A percentile compares a stretch with the other conserved stretches of the same genome.
phyloP scores from a whole-genome alignment of 1,284 basidiomycete species.

The Meira miltonrushii region DNA sequence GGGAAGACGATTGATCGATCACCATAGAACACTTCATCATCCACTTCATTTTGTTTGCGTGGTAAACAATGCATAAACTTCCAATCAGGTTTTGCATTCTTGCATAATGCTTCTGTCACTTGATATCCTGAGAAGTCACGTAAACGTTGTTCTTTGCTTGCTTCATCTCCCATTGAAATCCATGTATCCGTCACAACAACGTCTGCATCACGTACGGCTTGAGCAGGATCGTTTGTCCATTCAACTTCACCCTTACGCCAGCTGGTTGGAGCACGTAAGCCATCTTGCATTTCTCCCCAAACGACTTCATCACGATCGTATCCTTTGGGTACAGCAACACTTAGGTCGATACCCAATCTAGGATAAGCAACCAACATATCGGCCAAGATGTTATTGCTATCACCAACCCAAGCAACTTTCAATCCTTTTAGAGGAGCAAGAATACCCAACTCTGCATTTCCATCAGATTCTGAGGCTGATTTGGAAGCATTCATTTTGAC shows the following conservation, averaged over 20 bases:
- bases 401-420: slow-evolving; percentile 75
- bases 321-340: slow-evolving; percentile 73
- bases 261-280: slow-evolving; percentile 50
- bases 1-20: slow-evolving; percentile 49
- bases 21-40: slow-evolving; percentile 50
- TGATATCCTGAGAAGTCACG: slow-evolving; percentile 88
- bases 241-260: slow-evolving; percentile 57
- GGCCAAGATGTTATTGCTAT: slow-evolving; percentile 91
- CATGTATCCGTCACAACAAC: slow-evolving; percentile 70
- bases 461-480: neutral
- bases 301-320: slow-evolving; percentile 76
- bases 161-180: slow-evolving; percentile 98
- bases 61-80: slow-evolving; percentile 95
- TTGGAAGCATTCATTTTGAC: slow-evolving; percentile 9
- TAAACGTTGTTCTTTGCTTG: slow-evolving; percentile 81
- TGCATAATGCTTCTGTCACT: slow-evolving; percentile 67
- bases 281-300: slow-evolving; percentile 56
- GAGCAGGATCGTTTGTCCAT: slow-evolving; percentile 73
- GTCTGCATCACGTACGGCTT: slow-evolving; percentile 83
- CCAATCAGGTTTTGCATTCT: slow-evolving; percentile 79
- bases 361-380: slow-evolving; percentile 95
- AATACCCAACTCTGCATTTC: slow-evolving; percentile 54
- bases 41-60: slow-evolving; percentile 77
- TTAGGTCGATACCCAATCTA: slow-evolving; percentile 78
- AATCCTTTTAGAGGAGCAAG: slow-evolving; percentile 48